phyloP scores from a whole-genome alignment of 495 filamentous ascomycete species.

The Poronia punctata region DNA sequence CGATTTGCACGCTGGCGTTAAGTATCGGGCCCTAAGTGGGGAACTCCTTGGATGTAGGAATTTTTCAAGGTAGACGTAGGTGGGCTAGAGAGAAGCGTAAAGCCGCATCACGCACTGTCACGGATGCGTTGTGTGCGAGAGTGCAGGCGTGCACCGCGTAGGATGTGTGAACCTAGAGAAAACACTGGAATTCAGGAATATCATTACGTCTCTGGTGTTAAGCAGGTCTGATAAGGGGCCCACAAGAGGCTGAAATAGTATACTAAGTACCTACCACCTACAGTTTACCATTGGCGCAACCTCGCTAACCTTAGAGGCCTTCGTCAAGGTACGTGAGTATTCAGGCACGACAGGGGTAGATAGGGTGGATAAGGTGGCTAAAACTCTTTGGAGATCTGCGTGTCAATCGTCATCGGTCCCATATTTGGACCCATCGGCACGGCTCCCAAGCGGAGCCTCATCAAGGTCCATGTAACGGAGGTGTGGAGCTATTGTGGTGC shows the following conservation, averaged over 20 bases:
- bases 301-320: too few species aligned
- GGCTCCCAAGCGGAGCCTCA: slow-evolving; percentile 3
- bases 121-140: too few species aligned
- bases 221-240: slow-evolving; percentile 5
- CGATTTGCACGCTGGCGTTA: too few species aligned
- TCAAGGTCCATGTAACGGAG: slow-evolving; percentile 5
- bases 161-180: slow-evolving; percentile 1
- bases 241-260: slow-evolving; percentile 9
- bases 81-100: too few species aligned
- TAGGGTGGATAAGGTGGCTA: slow-evolving; percentile 6
- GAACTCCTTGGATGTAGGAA: too few species aligned
- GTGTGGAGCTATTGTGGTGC: slow-evolving; percentile 1
- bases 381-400: slow-evolving; percentile 7
- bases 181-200: neutral
- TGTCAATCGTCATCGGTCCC: slow-evolving; percentile 7
- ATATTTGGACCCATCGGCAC: slow-evolving; percentile 3
- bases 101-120: too few species aligned
- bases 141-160: neutral
- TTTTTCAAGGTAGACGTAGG: too few species aligned
- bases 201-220: slow-evolving; percentile 1
- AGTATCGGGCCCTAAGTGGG: too few species aligned
- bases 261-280: too few species aligned
- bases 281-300: too few species aligned
- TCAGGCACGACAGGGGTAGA: neutral
- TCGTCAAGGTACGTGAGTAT: too few species aligned